Evolutionary conservation across 2,329 filamentous ascomycete genomes (phyloP).

Genomic region (Microascus cirrosus): DNA sequence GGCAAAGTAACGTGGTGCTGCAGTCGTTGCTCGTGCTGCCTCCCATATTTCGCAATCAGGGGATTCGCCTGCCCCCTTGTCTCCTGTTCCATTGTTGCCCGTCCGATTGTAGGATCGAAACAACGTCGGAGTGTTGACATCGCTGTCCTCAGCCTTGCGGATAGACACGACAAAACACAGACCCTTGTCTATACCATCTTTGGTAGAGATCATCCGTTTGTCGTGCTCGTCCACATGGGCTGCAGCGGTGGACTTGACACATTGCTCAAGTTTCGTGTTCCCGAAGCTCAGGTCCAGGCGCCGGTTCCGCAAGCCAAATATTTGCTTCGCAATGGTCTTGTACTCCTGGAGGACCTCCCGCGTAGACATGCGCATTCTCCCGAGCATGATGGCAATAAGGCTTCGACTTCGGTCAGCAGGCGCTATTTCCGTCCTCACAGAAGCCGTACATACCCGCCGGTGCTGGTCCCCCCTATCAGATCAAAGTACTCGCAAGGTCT

Average conservation of each 20-base stretch:
- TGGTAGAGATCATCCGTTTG: slow-evolving; percentile 11
- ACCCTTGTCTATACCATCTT: slow-evolving; percentile 8
- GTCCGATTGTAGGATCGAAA: slow-evolving; percentile 15
- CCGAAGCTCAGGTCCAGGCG: slow-evolving; percentile 4
- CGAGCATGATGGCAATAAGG: slow-evolving; percentile 34
- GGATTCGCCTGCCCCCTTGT: slow-evolving; percentile 6
- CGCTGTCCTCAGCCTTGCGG: not conserved
- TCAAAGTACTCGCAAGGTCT: slow-evolving; percentile 16
- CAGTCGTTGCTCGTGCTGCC: slow-evolving; percentile 16
- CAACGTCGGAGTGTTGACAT: slow-evolving; percentile 12
- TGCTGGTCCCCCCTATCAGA: slow-evolving; percentile 18
- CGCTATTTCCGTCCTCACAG: not conserved
- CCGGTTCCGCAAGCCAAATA: slow-evolving; percentile 21
- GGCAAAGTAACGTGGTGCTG: slow-evolving; percentile 17
- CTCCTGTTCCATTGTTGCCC: slow-evolving; percentile 5
- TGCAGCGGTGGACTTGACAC: not conserved
- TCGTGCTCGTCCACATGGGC: not conserved
- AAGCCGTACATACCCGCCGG: slow-evolving; percentile 12
- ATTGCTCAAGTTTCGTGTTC: slow-evolving; percentile 14
- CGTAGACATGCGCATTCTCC: slow-evolving; percentile 30
- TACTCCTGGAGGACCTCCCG: slow-evolving; percentile 29
- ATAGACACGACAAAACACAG: slow-evolving; percentile 16
- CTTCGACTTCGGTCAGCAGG: slow-evolving; percentile 12
- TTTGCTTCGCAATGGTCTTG: slow-evolving; percentile 18
- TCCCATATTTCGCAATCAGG: slow-evolving; percentile 16